Base-by-base conservation (phyloP, 2,329 filamentous ascomycete species). In the Fusarium torreyae region DNA sequence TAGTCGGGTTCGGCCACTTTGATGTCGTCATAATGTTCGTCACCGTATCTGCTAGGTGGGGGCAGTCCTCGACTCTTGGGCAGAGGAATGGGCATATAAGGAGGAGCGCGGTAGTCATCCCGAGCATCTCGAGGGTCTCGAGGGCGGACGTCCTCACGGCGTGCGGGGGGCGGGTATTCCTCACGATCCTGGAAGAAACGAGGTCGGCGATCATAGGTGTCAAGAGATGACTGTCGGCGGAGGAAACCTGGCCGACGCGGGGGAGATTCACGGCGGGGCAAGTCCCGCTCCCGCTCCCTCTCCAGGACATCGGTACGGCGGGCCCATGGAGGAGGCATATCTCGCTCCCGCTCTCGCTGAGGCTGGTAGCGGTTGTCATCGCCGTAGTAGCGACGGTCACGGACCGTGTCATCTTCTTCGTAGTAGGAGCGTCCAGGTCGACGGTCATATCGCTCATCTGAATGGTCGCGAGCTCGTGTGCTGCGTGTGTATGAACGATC, bases 211-310 rank as follows among this genome's bases (percentile, higher is more conserved):
- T 98, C 94, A 76, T 94, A 97, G 0, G 92, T 97, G 78, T 97
- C 94, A 39, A 97, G 85, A 53, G 94, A 97, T 15, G 94, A 97
- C 78, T 97, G 94, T 43, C 94, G 89, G 60, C 94, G 88, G 51
- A 96, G 76, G 68, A 94, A 85, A 31, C 85, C 75, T 3, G 94
- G 94, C 45, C 92, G 86, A 34, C 86, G 85, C 55, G 86, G 87
- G 11, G 87, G 85, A 6, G 85, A 79, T 42, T 78, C 81, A 28
- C 85, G 81, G 26, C 84, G 81, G 39, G 66, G 69, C 44, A 73
- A 65, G 36, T 89, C 87, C 33, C 83, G 82, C 67, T 91, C 89
- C 59, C 84, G 84, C 69, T 91, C 89, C 55, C 84, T 84, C 62
- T 86, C 83, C 67, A 89, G 77, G 44, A 87, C 83, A 61, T 86